Percentiles rank a stretch among this genome's conserved stretches.
Conservation (phyloP, 2,329 filamentous ascomycete genomes). For the Trematosphaeria pertusa region DNA sequence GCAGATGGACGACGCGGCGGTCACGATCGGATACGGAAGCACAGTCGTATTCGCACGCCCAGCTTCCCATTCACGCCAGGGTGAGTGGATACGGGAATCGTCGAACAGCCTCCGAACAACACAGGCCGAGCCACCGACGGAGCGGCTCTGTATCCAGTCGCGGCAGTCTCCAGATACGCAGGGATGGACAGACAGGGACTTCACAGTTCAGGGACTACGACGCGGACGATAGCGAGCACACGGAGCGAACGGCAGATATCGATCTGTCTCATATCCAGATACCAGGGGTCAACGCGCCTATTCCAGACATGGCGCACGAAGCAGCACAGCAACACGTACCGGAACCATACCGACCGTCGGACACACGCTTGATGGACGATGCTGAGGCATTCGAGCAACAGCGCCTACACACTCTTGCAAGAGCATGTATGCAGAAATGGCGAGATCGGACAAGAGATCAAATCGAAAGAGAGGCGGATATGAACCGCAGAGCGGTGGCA, state of each 20-base stretch:
- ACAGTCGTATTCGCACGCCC: conserved; percentile 26
- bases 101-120: conserved; percentile 27
- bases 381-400: conserved; percentile 52
- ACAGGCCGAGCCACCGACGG: conserved; percentile 26
- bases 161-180: conserved; percentile 42
- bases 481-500: conserved; percentile 48
- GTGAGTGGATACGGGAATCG: conserved; percentile 27
- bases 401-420: conserved; percentile 33
- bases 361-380: conserved; percentile 59
- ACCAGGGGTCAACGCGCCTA: conserved; percentile 46
- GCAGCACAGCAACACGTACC: conserved; percentile 30
- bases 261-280: conserved; percentile 40
- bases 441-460: conserved; percentile 49
- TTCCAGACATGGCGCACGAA: conserved; percentile 24
- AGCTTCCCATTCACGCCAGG: conserved; percentile 35
- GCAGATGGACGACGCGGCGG: conserved; percentile 19
- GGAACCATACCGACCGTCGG: conserved; percentile 56
- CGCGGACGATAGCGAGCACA: conserved; percentile 37
- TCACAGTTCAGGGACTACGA: conserved; percentile 28
- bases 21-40: conserved; percentile 37
- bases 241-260: conserved; percentile 36
- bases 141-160: conserved; percentile 45
- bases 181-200: conserved; percentile 20
- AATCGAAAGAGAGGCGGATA: conserved; percentile 31
- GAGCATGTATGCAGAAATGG: conserved; percentile 54